These are phyloP conservation scores for Ochetophila trinervis DNA, from an alignment of 306 rosid genomes.

Conservation along the genomic window DNA sequence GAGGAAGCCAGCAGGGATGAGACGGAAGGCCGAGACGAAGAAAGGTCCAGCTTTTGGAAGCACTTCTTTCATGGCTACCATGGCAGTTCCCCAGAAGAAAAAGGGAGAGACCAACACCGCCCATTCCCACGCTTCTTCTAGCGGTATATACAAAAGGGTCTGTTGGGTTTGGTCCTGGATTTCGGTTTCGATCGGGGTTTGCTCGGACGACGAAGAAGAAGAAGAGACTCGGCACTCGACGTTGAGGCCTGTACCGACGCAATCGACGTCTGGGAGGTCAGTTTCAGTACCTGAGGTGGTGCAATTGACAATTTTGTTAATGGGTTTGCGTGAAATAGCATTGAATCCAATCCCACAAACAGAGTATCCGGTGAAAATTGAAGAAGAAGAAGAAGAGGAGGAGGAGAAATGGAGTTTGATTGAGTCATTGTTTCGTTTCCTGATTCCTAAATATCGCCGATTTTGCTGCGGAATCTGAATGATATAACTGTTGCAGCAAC, in stretches of 20 bases:
- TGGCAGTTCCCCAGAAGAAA: slow-evolving; percentile 97
- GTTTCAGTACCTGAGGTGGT: slow-evolving; percentile 26
- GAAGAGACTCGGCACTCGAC: slow-evolving; percentile 47
- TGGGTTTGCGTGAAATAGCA: neutral
- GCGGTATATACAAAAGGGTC: neutral
- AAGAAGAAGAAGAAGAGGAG: neutral
- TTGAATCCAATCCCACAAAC: neutral
- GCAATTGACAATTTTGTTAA: slow-evolving; percentile 14
- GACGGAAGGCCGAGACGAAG: slow-evolving; percentile 79
- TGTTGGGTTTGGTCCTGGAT: neutral
- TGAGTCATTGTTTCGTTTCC: neutral
- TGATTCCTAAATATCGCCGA: neutral
- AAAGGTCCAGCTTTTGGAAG: slow-evolving; percentile 78
- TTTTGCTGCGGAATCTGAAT: neutral
- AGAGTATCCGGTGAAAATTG: neutral
- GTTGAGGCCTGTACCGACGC: slow-evolving; percentile 67
- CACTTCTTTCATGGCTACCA: slow-evolving; percentile 98
- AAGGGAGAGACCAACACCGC: slow-evolving; percentile 81
- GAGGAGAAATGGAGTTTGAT: neutral
- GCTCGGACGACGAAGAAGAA: neutral
- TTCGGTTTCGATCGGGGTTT: neutral
- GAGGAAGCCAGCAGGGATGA: slow-evolving; percentile 85
- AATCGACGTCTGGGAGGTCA: slow-evolving; percentile 37
- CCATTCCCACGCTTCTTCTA: slow-evolving; percentile 50
- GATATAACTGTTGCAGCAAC: too few relatives aligned